Conservation (phyloP, 805 yeast species). For the Torulaspora indica region DNA sequence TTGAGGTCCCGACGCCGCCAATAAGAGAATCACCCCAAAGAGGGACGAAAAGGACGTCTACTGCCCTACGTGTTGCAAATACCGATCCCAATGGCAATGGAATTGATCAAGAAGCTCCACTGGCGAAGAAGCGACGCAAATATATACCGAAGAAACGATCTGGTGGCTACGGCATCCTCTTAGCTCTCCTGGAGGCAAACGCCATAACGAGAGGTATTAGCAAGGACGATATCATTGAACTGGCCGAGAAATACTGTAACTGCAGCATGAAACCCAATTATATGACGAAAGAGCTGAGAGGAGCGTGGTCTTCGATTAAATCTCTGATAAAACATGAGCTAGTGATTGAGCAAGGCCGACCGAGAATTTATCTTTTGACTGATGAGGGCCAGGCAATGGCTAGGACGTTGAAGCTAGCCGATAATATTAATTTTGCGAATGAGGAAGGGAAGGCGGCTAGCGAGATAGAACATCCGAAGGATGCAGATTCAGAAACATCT, state of each 20-base stretch:
- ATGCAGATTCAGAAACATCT: conserved; percentile 16
- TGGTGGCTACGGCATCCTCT: conserved; percentile 78
- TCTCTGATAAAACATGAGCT: conserved; percentile 57
- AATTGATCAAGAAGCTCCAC: conserved; percentile 15
- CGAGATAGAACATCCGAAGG: conserved; percentile 5
- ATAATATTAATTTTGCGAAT: conserved; percentile 33
- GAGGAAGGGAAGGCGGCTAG: conserved; percentile 14
- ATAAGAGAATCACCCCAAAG: conserved; percentile 15
- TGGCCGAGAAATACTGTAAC: conserved; percentile 54
- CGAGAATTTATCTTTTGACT: conserved; percentile 57
- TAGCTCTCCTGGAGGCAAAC: conserved; percentile 53
- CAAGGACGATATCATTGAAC: conserved; percentile 51
- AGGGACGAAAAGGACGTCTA: conserved; percentile 18
- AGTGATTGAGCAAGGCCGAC: conserved; percentile 52
- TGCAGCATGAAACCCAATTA: conserved; percentile 57
- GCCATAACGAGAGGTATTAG: conserved; percentile 49
- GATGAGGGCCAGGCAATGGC: conserved; percentile 69
- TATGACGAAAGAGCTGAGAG: conserved; percentile 55
- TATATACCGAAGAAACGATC: conserved; percentile 73
- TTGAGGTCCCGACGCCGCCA: conserved; percentile 41
- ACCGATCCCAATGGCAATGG: conserved; percentile 2
- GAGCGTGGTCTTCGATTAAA: conserved; percentile 72
- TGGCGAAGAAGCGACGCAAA: conserved; percentile 30
- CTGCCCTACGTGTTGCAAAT: conserved; percentile 15
- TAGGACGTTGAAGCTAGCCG: conserved; percentile 46